Conservation (phyloP, 2,329 filamentous ascomycete genomes). For the Leptographium lundbergii region DNA sequence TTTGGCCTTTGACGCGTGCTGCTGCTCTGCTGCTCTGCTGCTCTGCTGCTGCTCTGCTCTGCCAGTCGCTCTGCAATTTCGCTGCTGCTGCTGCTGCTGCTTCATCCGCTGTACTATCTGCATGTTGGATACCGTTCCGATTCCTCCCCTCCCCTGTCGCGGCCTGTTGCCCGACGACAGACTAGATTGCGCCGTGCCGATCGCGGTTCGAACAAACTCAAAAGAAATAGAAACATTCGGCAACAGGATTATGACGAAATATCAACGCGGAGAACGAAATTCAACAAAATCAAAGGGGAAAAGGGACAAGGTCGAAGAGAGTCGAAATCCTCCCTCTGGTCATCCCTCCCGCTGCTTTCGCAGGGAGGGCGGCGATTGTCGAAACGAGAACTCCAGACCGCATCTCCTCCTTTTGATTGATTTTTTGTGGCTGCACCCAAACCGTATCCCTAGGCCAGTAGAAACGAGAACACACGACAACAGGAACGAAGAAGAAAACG, state of each 20-base stretch:
- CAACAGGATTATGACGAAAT: not conserved
- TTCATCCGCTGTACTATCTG: slow-evolving; percentile 13
- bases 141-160: slow-evolving; percentile 5
- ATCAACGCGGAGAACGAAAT: not conserved
- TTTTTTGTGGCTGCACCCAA: slow-evolving; percentile 2
- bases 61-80: slow-evolving; percentile 7
- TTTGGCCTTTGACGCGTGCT: not conserved
- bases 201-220: not conserved
- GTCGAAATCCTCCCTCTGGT: not conserved
- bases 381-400: slow-evolving; percentile 3
- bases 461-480: not conserved
- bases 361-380: not conserved
- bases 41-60: slow-evolving; percentile 3
- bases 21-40: slow-evolving; percentile 2
- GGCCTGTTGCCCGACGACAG: not conserved
- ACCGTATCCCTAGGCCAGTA: slow-evolving; percentile 4
- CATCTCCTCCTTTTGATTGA: slow-evolving; percentile 1
- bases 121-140: slow-evolving; percentile 3
- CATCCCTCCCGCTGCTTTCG: not conserved
- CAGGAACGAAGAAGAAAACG: not conserved
- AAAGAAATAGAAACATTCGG: slow-evolving; percentile 1
- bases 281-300: not conserved
- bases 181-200: not conserved
- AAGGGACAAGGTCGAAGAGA: not conserved
- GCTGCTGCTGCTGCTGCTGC: slow-evolving; percentile 8